phyloP scores from a whole-genome alignment of 2,329 filamentous ascomycete species.

The Escovopsis sp. region DNA sequence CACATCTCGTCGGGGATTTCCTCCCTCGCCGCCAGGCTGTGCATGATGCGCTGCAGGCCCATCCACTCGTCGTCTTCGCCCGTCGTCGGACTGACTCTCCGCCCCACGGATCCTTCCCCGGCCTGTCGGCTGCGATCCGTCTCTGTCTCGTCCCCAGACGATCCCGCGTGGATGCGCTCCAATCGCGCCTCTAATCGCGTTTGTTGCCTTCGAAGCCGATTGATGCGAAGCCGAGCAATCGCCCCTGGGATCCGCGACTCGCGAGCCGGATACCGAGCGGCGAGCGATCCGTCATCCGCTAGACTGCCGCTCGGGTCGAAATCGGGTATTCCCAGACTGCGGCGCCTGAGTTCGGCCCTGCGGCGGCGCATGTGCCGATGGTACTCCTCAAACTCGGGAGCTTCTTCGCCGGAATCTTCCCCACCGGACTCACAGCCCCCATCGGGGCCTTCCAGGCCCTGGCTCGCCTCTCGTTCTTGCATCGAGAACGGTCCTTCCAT shows the following conservation, averaged over 20 bases:
- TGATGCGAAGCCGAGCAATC: too few relatives aligned
- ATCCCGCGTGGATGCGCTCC: slow-evolving; percentile 12
- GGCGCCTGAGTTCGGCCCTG: neutral
- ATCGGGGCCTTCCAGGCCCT: slow-evolving; percentile 15
- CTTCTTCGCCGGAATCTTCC: slow-evolving; percentile 42
- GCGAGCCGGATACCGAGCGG: too few relatives aligned
- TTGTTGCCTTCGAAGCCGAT: too few relatives aligned
- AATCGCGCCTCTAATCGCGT: too few relatives aligned
- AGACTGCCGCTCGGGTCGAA: slow-evolving; percentile 6
- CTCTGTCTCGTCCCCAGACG: slow-evolving; percentile 12
- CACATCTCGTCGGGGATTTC: slow-evolving; percentile 78
- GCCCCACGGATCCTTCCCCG: slow-evolving; percentile 3
- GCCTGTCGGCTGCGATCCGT: slow-evolving; percentile 1
- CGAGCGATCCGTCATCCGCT: too few relatives aligned
- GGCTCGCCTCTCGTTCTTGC: too few relatives aligned
- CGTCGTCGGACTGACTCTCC: neutral
- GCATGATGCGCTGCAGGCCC: slow-evolving; percentile 59
- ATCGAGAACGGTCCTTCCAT: slow-evolving; percentile 18
- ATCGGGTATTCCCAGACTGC: slow-evolving; percentile 7
- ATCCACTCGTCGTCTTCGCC: slow-evolving; percentile 28
- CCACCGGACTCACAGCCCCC: slow-evolving; percentile 36
- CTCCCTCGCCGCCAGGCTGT: slow-evolving; percentile 52
- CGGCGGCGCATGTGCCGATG: slow-evolving; percentile 2
- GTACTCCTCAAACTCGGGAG: slow-evolving; percentile 28
- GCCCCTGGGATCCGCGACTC: too few relatives aligned